phyloP scores from a whole-genome alignment of 1,284 basidiomycete genomes.

The Pulveroboletus sp. region DNA sequence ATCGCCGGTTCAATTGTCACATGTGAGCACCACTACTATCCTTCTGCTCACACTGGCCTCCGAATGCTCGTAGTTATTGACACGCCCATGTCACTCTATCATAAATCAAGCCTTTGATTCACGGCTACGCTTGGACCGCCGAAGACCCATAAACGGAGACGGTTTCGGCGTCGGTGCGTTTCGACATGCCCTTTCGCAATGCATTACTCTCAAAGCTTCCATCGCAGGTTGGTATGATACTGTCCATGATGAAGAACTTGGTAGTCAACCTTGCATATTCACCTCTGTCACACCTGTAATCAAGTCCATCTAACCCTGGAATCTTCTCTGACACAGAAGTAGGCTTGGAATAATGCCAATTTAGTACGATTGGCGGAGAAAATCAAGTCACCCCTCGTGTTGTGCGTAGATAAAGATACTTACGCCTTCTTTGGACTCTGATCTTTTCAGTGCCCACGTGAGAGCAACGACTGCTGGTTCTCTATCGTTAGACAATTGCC shows the following conservation, averaged over 20 bases:
- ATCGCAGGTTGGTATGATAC: slow-evolving; percentile 81
- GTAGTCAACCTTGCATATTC: slow-evolving; percentile 90
- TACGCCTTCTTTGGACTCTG: not conserved
- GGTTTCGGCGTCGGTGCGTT: slow-evolving; percentile 93
- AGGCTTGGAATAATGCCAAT: slow-evolving; percentile 96
- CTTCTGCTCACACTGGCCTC: not conserved
- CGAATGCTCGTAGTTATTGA: slow-evolving; percentile 64
- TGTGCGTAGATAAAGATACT: slow-evolving; percentile 52
- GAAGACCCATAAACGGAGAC: slow-evolving; percentile 91
- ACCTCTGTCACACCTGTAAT: slow-evolving; percentile 89
- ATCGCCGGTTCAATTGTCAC: slow-evolving; percentile 83
- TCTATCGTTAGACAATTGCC: slow-evolving; percentile 91
- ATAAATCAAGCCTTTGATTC: slow-evolving; percentile 96
- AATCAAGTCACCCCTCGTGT: slow-evolving; percentile 91
- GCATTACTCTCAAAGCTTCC: not conserved
- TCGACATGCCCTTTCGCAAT: not conserved
- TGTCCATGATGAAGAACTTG: slow-evolving; percentile 76
- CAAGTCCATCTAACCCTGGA: not conserved
- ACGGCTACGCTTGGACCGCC: slow-evolving; percentile 76
- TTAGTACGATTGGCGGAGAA: slow-evolving; percentile 89
- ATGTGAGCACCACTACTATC: slow-evolving; percentile 48
- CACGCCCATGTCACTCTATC: slow-evolving; percentile 91
- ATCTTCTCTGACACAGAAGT: slow-evolving; percentile 8
- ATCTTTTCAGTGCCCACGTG: slow-evolving; percentile 73
- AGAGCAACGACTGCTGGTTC: slow-evolving; percentile 85